Base-by-base conservation (phyloP, 352 stramenopile genomes). In the Globisporangium cylindrosporum region DNA sequence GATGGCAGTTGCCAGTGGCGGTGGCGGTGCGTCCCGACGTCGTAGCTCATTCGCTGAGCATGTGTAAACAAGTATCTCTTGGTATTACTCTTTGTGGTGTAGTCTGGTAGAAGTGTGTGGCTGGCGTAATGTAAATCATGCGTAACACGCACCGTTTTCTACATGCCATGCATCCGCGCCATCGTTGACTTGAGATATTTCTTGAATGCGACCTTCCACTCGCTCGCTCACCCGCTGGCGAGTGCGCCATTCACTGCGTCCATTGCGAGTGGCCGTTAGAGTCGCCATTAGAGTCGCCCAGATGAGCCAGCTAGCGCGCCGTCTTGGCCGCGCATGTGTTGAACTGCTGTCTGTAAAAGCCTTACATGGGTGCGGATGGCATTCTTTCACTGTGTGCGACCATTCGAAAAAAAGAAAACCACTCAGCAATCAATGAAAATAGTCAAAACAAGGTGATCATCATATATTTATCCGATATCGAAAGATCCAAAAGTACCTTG, bases 11-110 rank as follows among this genome's bases (percentile, higher is more conserved):
- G 53, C 14, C 12, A 1, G 20, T 9, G 24, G 24, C 15, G 48
- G 61, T 36, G 24, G 24, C 15, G 48, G 61, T 36, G 43, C 61
- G n/a, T 51, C 61, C 27, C 48, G 61, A 4, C 61, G 61, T 4
- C 46, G 61, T 12, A 66, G 46, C 22, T 66, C 61, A 2, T 9
- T 66, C 25, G 48, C 27, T 15, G 59, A 38, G 20, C 25, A 27
- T 46, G 59, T 65, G 22, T 57, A 48, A 65, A 24, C 48, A 25
- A 25, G 20, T n/a, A 20, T 10, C 2, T 46, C 36, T 46, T 46
- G 38, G 20, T 46, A 15, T 46, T 4, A 18, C 3, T 22, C 25
- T 20, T 14, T 41, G 54, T 59, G 27, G 18, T 20, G 4, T 15
- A 43, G 54, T 59, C 54, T 41, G 5, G 54, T 59, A 59, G 55